These are phyloP conservation scores for Chlorella vulgaris DNA, from an alignment of 139 green algal genomes.

Conservation along the genomic window DNA sequence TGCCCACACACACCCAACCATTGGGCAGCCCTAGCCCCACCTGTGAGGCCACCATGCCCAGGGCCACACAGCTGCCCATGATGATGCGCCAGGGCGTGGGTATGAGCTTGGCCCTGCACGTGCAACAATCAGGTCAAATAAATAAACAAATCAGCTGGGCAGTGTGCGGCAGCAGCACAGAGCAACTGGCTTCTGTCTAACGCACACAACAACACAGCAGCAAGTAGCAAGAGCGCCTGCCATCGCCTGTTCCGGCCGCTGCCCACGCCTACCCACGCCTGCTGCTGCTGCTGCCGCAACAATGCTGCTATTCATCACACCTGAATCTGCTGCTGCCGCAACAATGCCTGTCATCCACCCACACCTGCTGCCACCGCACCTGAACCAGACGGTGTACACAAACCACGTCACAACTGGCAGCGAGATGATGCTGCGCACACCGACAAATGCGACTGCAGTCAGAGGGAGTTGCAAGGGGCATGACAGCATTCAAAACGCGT, in stretches of 20 bases:
- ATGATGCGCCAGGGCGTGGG: conserved; percentile 24
- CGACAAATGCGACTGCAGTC: conserved; percentile 9
- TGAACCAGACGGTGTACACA: conserved; percentile 34
- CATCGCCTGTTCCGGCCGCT: no score
- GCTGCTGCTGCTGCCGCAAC: no score
- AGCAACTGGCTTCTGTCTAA: not conserved
- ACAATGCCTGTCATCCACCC: no score
- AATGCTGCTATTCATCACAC: no score
- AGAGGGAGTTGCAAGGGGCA: no score
- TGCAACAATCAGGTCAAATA: no score
- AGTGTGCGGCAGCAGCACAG: not conserved
- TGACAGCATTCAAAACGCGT: no score
- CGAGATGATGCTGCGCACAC: conserved; percentile 21
- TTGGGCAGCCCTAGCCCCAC: not conserved
- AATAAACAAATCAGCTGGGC: no score
- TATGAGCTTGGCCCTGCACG: conserved; percentile 3
- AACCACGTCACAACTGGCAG: conserved; percentile 28
- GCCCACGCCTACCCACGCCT: no score
- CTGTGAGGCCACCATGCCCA: conserved; percentile 39
- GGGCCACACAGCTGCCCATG: conserved; percentile 35
- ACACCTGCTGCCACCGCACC: no score
- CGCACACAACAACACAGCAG: not conserved
- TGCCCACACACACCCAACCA: not conserved
- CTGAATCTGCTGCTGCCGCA: no score
- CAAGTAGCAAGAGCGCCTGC: no score